Evolutionary conservation across 306 rosid genomes (phyloP).

Genomic region (Amphicarpaea edgeworthii): DNA sequence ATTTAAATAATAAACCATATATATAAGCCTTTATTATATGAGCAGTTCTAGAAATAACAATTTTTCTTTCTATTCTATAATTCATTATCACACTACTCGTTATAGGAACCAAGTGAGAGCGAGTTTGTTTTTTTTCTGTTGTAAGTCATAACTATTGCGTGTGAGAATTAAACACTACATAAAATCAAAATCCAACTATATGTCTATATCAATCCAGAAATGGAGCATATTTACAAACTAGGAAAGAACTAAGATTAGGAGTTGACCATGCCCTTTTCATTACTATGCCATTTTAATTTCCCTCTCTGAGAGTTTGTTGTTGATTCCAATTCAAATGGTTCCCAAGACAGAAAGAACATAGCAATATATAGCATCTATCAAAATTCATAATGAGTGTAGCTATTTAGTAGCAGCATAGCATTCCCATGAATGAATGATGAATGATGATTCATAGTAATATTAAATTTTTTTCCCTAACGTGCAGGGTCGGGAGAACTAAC

Average conservation of each 20-base stretch:
- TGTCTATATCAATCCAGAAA: background rate
- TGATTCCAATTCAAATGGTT: conserved; percentile 30
- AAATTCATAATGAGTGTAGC: conserved; percentile 10
- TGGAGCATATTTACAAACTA: background rate
- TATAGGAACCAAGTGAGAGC: background rate
- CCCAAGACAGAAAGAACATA: conserved; percentile 25
- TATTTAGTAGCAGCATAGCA: background rate
- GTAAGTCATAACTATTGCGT: too few relatives aligned
- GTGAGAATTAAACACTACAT: background rate
- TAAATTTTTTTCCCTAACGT: conserved; percentile 8
- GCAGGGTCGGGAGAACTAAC: conserved; percentile 14
- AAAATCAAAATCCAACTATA: background rate
- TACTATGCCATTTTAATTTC: background rate
- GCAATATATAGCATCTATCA: too few relatives aligned
- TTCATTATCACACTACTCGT: too few relatives aligned
- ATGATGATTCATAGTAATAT: too few relatives aligned
- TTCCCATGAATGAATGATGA: too few relatives aligned
- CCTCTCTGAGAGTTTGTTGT: background rate
- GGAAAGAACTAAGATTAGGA: conserved; percentile 21
- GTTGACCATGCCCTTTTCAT: conserved; percentile 19
- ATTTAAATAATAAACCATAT: too few relatives aligned
- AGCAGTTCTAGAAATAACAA: too few relatives aligned
- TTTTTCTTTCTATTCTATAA: too few relatives aligned
- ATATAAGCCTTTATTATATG: too few relatives aligned
- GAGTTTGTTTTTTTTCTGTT: too few relatives aligned